These are phyloP conservation scores for Aspergillus conjunctus DNA, from an alignment of 495 filamentous ascomycete species.

Conservation along the genomic window DNA sequence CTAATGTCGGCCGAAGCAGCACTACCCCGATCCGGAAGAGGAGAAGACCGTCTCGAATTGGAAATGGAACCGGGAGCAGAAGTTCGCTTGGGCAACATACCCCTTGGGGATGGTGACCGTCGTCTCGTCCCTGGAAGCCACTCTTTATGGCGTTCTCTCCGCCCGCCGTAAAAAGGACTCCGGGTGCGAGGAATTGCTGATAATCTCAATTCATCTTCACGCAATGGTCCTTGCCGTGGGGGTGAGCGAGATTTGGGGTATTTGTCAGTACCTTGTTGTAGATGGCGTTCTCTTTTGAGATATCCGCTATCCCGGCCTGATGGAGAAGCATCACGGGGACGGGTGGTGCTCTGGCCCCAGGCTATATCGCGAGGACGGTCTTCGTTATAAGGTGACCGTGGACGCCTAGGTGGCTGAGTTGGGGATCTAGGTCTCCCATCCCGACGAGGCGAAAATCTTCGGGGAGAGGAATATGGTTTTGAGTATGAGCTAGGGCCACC, in stretches of 20 bases:
- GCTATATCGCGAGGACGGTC: conserved; percentile 37
- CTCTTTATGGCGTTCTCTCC: conserved; percentile 24
- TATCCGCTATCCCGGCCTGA: conserved; percentile 33
- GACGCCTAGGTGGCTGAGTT: conserved; percentile 39
- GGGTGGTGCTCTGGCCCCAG: conserved; percentile 37
- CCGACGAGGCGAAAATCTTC: conserved; percentile 51
- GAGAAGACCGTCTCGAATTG: conserved; percentile 45
- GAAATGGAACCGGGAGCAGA: conserved; percentile 41
- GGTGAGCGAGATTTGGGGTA: conserved; percentile 33
- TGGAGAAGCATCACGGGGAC: conserved; percentile 39
- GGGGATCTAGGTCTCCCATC: conserved; percentile 50
- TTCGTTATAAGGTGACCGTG: conserved; percentile 48
- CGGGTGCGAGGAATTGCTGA: conserved; percentile 24
- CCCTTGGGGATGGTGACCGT: conserved; percentile 35
- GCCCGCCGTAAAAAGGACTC: conserved; percentile 30
- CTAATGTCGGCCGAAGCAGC: conserved; percentile 23
- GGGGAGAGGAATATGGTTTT: conserved; percentile 44
- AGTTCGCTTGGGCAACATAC: conserved; percentile 29
- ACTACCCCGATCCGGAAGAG: conserved; percentile 32
- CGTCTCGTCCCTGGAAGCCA: conserved; percentile 16
- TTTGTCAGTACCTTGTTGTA: conserved; percentile 24
- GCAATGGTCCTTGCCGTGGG: conserved; percentile 25
- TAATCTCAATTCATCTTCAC: conserved; percentile 21
- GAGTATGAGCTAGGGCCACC: conserved; percentile 34
- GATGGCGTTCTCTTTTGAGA: conserved; percentile 28